Conservation (phyloP, 176 grass and related monocot species). For the Thalia dealbata region DNA sequence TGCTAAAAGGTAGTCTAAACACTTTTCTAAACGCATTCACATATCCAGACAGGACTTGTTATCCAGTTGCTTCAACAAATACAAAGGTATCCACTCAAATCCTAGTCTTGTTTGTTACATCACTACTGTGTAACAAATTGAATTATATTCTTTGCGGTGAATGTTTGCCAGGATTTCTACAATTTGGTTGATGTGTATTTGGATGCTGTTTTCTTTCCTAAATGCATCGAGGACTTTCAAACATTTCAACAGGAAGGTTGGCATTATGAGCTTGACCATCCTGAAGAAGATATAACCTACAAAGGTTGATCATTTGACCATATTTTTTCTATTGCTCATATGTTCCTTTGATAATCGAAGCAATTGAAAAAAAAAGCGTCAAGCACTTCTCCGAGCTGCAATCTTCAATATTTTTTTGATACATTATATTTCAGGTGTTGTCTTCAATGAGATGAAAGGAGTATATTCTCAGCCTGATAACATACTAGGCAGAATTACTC, state of each 20-base stretch:
- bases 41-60: slow-evolving; percentile 95
- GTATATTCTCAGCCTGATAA: slow-evolving; percentile 98
- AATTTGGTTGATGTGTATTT: slow-evolving; percentile 99
- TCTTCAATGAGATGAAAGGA: slow-evolving; percentile 99
- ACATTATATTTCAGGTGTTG: slow-evolving; percentile 52
- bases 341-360: neutral
- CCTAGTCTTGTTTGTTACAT: slow-evolving; percentile 21
- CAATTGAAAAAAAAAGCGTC: neutral
- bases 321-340: neutral
- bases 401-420: neutral
- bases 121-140: slow-evolving; percentile 21
- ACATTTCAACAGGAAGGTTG: slow-evolving; percentile 99
- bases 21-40: slow-evolving; percentile 99
- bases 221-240: slow-evolving; percentile 86
- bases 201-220: slow-evolving; percentile 96
- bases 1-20: slow-evolving; percentile 88
- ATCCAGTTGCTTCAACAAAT: slow-evolving; percentile 98
- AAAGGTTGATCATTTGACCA: slow-evolving; percentile 49
- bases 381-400: neutral
- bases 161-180: slow-evolving; percentile 83
- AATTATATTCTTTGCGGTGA: slow-evolving; percentile 4
- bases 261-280: slow-evolving; percentile 96
- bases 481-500: slow-evolving; percentile 66
- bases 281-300: slow-evolving; percentile 87
- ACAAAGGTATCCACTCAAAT: slow-evolving; percentile 42